Percentiles rank a stretch among this genome's conserved stretches.
Conservation (phyloP, 225 moss, liverwort and hornwort species). For the Pseudisothecium myosuroides region DNA sequence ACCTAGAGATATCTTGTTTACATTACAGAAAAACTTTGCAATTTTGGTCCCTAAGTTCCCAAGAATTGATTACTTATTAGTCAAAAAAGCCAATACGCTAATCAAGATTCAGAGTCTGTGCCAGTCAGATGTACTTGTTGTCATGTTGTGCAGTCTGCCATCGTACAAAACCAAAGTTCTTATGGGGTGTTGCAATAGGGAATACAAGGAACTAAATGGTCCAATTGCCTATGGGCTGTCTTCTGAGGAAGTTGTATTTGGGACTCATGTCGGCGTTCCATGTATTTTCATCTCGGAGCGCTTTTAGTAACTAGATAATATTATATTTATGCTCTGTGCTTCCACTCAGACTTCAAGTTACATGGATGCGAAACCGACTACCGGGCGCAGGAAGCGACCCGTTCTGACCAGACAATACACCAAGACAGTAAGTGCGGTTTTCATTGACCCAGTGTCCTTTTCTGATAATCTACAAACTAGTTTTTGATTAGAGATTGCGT, state of each 20-base stretch:
- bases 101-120: background rate
- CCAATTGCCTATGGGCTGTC: background rate
- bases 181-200: background rate
- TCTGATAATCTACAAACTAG: background rate
- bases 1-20: background rate
- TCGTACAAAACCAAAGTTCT: background rate
- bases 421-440: slow-evolving; percentile 60
- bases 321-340: background rate
- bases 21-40: background rate
- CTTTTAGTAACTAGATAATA: background rate
- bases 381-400: slow-evolving; percentile 46
- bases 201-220: background rate
- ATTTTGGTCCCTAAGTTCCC: background rate
- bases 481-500: background rate
- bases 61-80: background rate
- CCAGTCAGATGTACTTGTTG: background rate
- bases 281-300: background rate
- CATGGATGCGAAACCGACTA: slow-evolving; percentile 48
- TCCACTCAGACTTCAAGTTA: slow-evolving; percentile 37
- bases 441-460: background rate
- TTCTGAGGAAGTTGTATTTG: background rate
- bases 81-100: background rate
- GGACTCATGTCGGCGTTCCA: background rate
- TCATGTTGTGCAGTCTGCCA: background rate
- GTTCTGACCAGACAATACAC: slow-evolving; percentile 78